Evolutionary conservation across 2,329 filamentous ascomycete species (phyloP), one percentile per base, ranked within the genome.

Genomic region (Colletotrichum chrysophilum): DNA sequence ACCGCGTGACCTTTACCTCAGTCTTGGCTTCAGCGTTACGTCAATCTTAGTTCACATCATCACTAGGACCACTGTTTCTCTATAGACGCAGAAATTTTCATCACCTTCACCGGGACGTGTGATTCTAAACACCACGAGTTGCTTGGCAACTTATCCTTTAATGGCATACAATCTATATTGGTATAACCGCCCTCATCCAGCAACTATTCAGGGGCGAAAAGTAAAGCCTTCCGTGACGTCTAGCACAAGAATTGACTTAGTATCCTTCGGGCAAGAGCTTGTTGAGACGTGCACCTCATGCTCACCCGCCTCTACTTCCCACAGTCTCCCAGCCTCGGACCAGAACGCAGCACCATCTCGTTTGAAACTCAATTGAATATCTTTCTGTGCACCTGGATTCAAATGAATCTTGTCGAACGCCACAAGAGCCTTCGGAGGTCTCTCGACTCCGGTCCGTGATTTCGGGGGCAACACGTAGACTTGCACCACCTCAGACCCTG

Each of bases 241-340:
- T 13, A 61, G 10, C 18, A 61, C 30, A 34, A n/a, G 18, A 30
- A 3, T 61, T 18, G 26, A 30, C 28, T 61, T 61, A 10, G 9
- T n/a, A 61, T 24, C 58, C 28, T 8, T 5, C 1, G 58, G 58
- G 8, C 2, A 30, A 21, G 66, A 61, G 32, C 66, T 69, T 26
- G 66, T 69, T 5, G 66, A 55, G 30, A 69, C 52, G 5, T 36
- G 32, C 18, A 69, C 21, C 6, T 60, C 34, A 21, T 69, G 66
- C 6, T 60, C 66, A 18, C 66, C 66, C 4, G 30, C 66, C 32
- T 69, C 66, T 24, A 70, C 26, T 26, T 48, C 24, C 67, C 67
- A 70, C 24, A 18, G 21, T 58, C 30, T 26, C 12, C 10, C n/a
- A 18, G 18, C 18, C 55, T 70, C 67, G 32, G 21, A 36, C 67